Base-by-base conservation (phyloP, 257 asterid genomes). In the Linderniella brevidens region DNA sequence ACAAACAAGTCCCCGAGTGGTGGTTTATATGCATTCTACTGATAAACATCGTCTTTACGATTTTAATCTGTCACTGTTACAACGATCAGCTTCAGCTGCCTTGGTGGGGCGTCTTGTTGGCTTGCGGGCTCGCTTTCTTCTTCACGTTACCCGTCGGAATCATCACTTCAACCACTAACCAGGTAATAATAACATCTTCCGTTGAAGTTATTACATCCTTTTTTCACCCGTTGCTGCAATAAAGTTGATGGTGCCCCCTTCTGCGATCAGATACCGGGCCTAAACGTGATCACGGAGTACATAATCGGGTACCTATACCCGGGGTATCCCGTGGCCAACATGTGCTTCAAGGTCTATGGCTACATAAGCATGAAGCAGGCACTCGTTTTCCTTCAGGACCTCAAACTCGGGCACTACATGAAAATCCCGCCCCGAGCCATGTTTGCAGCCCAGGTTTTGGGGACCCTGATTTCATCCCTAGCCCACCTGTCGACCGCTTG, bases 301-400 rank as follows among this genome's bases (percentile, higher is more conserved):
- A 66, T 87, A 50, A 75, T 87, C 19, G 97, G 97, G n/a, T 87
- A 80, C 71, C 65, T 87, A 18, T 87, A 87, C 67, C 97, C 97
- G 0, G 97, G 97, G 56, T 87, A 87, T 59, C 97, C 97, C n/a
- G 97, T 78, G 36, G 97, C 95, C 51, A 87, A 87, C 65, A 87
- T 83, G 92, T 87, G 95, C 78, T 87, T 87, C 59, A 87, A 87
- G 75, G 97, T 83, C 46, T 87, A 87, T 12, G 97, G 95, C 9
- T 75, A 62, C 58, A 87, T 87, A 73, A 80, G 95, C 53, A 83
- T 83, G 95, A 83, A 80, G 58, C 97, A 83, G 49, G 95, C 77
- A 29, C 72, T 87, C 11, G 62, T 74, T 55, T 87, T 87, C 61
- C 80, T 87, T 25, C 93, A 87, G 57, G 97, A 87, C 70, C 67